Base-by-base conservation (phyloP, 1,284 basidiomycete genomes). In the Leccinum colubrinum region DNA sequence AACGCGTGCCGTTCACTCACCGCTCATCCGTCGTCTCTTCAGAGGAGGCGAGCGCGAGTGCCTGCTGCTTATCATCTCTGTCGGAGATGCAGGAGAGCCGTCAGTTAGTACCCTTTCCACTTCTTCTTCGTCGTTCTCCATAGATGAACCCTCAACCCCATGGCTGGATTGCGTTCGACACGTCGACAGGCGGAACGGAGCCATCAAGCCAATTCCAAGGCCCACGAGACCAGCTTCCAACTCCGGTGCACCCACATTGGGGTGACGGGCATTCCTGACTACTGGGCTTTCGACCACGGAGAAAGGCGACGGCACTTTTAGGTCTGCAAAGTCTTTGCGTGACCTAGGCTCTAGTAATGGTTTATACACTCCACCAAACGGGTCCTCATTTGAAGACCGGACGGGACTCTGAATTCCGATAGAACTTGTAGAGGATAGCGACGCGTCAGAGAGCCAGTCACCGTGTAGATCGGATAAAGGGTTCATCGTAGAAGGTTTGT, bases 241-340 rank as follows among this genome's bases (percentile, higher is more conserved):
- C 48, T 74, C 75, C 15, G 72, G 67, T 4, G 70, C 65, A 48
- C 66, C 64, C 56, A 56, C 57, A 33, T 65, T 61, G 30, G 70
- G 67, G 43, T 77, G 67, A 58, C 77, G 70, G 50, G 74, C 72
- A 63, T 79, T 81, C 62, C 85, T 77, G 57, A 88, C 69, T 9
- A 87, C 81, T n/a, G 86, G 87, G 62, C 86, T 87, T 62, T 86
- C 86, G 22, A 69, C 68, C 57, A 80, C 81, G 17, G 79, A 74
- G 41, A 72, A 77, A 35, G 80, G 65, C 0, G 65, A 69, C 37
- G 20, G 20, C 17, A 48, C 11, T 22, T 22, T 48, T 22, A 12
- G 20, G 46, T 66, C 60, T 55, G 48, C 35, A 15, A 57, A 37
- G 9, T 60, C 56, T 48, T 62, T 60, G 27, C 59, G 62, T 9